phyloP scores from a whole-genome alignment of 495 filamentous ascomycete species.

The Thermothielavioides terrestris region DNA sequence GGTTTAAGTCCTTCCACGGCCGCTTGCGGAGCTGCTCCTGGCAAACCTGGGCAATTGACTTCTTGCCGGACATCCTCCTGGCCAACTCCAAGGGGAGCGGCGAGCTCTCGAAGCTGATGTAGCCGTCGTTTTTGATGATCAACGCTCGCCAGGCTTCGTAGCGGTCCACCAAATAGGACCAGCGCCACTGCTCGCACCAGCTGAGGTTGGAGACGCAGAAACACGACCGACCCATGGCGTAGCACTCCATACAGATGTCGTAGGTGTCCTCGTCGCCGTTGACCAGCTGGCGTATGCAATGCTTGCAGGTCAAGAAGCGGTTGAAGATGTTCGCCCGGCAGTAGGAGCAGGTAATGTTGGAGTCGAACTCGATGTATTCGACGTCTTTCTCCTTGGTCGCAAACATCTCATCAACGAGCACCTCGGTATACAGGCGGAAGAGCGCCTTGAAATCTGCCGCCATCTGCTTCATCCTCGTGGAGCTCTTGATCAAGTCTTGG shows the following conservation, averaged over 20 bases:
- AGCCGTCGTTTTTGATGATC: slow-evolving; percentile 58
- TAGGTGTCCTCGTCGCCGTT: slow-evolving; percentile 68
- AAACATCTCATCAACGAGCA: slow-evolving; percentile 81
- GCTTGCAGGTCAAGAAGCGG: slow-evolving; percentile 80
- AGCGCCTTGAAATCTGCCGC: slow-evolving; percentile 70
- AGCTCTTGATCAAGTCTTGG: slow-evolving; percentile 38
- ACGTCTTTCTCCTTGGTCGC: slow-evolving; percentile 54
- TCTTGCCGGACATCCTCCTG: slow-evolving; percentile 53
- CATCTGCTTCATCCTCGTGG: slow-evolving; percentile 55
- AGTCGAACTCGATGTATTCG: slow-evolving; percentile 69
- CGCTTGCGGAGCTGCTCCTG: slow-evolving; percentile 72
- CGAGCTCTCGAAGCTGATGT: slow-evolving; percentile 48
- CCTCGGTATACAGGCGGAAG: slow-evolving; percentile 64
- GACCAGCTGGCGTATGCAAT: slow-evolving; percentile 53
- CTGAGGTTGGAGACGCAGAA: slow-evolving; percentile 71
- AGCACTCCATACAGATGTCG: slow-evolving; percentile 96
- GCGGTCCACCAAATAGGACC: slow-evolving; percentile 64
- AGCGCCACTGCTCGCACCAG: slow-evolving; percentile 90
- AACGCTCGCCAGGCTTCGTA: slow-evolving; percentile 76
- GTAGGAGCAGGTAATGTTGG: slow-evolving; percentile 89
- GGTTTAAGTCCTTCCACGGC: slow-evolving; percentile 53
- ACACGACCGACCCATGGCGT: slow-evolving; percentile 87
- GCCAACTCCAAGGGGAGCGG: slow-evolving; percentile 58
- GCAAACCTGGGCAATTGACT: slow-evolving; percentile 78
- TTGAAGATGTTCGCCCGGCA: slow-evolving; percentile 97